Percentiles rank a stretch among this genome's conserved stretches.
These are phyloP conservation scores for Stagonosporopsis vannaccii DNA, from an alignment of 2,329 filamentous ascomycete genomes.

Conservation along the genomic window DNA sequence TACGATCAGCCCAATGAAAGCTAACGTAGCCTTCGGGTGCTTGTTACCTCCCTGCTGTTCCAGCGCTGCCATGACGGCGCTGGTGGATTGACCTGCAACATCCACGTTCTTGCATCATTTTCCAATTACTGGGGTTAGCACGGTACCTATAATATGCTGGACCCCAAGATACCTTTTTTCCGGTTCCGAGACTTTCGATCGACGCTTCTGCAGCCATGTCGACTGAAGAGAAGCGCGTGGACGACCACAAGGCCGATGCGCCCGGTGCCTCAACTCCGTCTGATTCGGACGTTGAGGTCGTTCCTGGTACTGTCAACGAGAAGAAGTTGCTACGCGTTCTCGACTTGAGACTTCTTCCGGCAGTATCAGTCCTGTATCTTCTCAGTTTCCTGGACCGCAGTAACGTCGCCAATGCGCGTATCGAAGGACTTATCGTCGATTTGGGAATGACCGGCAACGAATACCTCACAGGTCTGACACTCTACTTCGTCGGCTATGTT, in stretches of 20 bases:
- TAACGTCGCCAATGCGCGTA: constrained; percentile 56
- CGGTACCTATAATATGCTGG: constrained; percentile 17
- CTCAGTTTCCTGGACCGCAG: constrained; percentile 49
- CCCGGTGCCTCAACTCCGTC: constrained; percentile 31
- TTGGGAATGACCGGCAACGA: constrained; percentile 53
- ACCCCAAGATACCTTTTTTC: neutral
- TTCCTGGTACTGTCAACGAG: constrained; percentile 57
- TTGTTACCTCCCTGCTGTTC: constrained; percentile 7
- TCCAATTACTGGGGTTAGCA: neutral
- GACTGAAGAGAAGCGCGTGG: constrained; percentile 30
- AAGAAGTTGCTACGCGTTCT: constrained; percentile 65
- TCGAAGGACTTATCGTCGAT: constrained; percentile 47
- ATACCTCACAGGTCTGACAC: constrained; percentile 69
- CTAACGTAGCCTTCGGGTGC: constrained; percentile 3
- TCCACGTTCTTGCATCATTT: constrained; percentile 45
- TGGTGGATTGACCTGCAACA: constrained; percentile 16
- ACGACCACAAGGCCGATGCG: constrained; percentile 18
- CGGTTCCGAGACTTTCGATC: neutral
- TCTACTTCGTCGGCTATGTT: constrained; percentile 67
- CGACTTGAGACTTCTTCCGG: constrained; percentile 52
- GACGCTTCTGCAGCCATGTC: constrained; percentile 9
- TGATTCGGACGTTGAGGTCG: constrained; percentile 38
- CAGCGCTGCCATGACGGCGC: constrained; percentile 16
- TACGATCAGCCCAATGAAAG: constrained; percentile 29
- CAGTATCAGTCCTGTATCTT: constrained; percentile 53